Base-by-base conservation (phyloP, 768 basidiomycete species). In the Tylopilus sp. region DNA sequence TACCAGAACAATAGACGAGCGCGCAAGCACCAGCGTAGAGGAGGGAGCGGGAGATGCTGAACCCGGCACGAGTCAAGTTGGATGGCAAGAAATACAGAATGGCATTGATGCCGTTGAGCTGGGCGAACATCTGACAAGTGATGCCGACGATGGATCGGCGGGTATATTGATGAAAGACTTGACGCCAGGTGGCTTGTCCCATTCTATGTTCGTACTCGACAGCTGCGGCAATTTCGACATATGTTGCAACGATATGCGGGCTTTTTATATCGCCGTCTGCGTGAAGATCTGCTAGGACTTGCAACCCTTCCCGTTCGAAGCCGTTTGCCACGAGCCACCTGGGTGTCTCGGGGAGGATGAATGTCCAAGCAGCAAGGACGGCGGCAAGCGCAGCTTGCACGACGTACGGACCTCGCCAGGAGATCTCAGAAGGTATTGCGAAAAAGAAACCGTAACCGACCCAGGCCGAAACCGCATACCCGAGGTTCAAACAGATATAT, bases 31-130 rank as follows among this genome's bases (percentile, higher is more conserved):
- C 74, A 3, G 78, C 72, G 54, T 74, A 80, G 45, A 80, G 70
- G 41, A 80, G 63, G 11, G 78, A 72, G 9, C 67, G 72, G 24
- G 72, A 63, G 36, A 74, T 66, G 22, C 67, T 68, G 67, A 81
- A 80, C 13, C 81, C 79, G 3, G 79, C 76, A 21, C 78, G 74
- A 6, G 75, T 74, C 53, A 82, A 68, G 53, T 76, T 79, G 53
- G 76, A 76, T 10, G 81, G 81, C 12, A 84, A 70, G 61, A 79
- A 82, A 59, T 83, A 84, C 24, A 83, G 70, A 45, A 85, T 76
- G 12, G 78, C 78, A 52, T 80, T 81, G 65, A 81, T 79, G 21
- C 80, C 79, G 59, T 81, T 81, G 63, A 78, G 76, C 55, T 81
- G 79, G 1, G 78, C 78, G 49, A 80, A 79, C 59, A 78, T 75